phyloP scores from a whole-genome alignment of 208 protist species.

The Leptomonas pyrrhocoris region DNA sequence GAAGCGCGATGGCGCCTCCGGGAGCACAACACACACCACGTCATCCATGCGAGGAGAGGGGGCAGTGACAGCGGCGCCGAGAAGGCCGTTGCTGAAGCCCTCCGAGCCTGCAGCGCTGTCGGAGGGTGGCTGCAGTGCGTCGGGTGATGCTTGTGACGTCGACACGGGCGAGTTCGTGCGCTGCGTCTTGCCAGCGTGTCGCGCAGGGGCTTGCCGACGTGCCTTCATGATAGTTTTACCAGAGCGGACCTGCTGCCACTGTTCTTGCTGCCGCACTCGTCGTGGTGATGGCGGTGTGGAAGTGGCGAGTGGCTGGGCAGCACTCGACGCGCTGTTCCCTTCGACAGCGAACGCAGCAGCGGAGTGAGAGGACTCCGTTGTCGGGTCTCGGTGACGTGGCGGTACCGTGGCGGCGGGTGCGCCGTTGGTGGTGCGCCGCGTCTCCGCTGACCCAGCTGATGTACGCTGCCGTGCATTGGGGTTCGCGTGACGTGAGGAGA shows the following conservation, averaged over 20 bases:
- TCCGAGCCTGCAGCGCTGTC: not conserved
- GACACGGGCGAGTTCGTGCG: not conserved
- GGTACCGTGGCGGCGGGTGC: constrained; percentile 3
- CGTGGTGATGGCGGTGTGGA: not conserved
- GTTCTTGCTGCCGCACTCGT: not conserved
- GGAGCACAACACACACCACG: constrained; percentile 18
- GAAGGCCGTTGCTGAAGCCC: not conserved
- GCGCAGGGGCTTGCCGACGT: not conserved
- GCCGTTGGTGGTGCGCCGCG: not conserved
- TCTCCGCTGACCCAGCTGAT: not conserved
- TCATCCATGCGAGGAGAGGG: not conserved
- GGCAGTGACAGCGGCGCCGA: not conserved
- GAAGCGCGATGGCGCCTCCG: not conserved
- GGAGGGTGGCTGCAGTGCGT: not conserved
- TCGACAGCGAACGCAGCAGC: not conserved
- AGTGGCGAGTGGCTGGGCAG: not conserved
- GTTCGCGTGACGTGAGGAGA: not conserved
- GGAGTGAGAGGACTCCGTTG: not conserved
- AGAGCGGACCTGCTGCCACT: not conserved
- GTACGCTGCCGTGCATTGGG: not conserved
- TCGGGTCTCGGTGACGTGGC: not conserved
- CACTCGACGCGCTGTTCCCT: not conserved
- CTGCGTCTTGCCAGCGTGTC: not conserved
- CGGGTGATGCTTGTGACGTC: not conserved
- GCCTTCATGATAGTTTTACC: not conserved